A percentile compares a stretch with the other conserved stretches of the same genome.
These are phyloP conservation scores for Kickxella alabastrina DNA, from an alignment of 192 early-diverging fungal genomes.

Conservation along the genomic window DNA sequence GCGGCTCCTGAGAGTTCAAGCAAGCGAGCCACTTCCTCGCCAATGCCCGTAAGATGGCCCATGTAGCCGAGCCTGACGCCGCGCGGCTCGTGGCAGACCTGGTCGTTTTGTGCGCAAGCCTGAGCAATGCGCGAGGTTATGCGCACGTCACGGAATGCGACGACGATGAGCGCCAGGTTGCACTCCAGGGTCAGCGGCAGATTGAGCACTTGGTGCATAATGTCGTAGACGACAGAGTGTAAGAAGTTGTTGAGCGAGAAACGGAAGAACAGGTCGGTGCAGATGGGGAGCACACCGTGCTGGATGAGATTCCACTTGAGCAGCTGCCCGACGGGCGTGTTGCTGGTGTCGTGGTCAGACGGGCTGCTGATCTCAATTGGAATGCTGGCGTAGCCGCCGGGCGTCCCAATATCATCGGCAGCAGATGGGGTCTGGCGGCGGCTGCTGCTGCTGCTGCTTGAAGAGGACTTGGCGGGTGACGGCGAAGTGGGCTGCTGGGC, in stretches of 20 bases:
- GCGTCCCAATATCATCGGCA: neutral
- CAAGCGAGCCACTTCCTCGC: constrained; percentile 91
- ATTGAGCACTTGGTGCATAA: constrained; percentile 97
- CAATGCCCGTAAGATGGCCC: constrained; percentile 97
- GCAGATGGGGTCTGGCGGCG: neutral
- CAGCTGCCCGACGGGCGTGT: constrained; percentile 65
- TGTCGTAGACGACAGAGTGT: constrained; percentile 98
- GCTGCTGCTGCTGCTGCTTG: constrained; percentile 2
- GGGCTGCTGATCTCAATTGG: constrained; percentile 13
- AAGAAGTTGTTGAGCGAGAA: constrained; percentile 99
- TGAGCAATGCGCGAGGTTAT: constrained; percentile 80
- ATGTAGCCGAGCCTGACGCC: constrained; percentile 94
- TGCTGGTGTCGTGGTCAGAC: constrained; percentile 8
- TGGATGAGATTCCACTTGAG: constrained; percentile 68
- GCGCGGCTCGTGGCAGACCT: constrained; percentile 73
- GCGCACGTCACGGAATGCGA: constrained; percentile 80
- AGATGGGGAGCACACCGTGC: constrained; percentile 60
- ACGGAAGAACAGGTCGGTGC: constrained; percentile 83
- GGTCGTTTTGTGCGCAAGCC: constrained; percentile 82
- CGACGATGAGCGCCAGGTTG: constrained; percentile 57
- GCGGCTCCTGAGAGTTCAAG: constrained; percentile 64
- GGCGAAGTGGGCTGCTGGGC: neutral
- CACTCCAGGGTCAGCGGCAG: constrained; percentile 69
- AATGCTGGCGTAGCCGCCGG: constrained; percentile 2
- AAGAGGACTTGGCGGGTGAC: neutral